These are phyloP conservation scores for Aspergillus bridgeri DNA, from an alignment of 495 filamentous ascomycete species.

Conservation along the genomic window DNA sequence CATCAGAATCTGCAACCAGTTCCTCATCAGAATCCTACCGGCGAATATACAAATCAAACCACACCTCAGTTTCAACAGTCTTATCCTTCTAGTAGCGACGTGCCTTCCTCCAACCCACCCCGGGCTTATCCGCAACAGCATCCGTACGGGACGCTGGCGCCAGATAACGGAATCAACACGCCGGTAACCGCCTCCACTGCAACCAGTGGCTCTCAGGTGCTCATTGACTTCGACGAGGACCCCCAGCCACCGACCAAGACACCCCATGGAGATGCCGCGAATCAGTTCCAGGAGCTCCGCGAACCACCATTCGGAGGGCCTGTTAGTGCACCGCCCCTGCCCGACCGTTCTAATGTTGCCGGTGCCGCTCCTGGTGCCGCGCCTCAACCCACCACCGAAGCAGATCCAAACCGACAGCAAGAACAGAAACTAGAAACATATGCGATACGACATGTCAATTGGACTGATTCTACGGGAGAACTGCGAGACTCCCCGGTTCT, in stretches of 20 bases:
- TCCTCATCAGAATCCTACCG: neutral
- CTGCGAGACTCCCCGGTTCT: conserved; percentile 70
- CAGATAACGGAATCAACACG: conserved; percentile 20
- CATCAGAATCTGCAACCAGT: conserved; percentile 3
- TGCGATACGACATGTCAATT: conserved; percentile 66
- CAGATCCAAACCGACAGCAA: conserved; percentile 35
- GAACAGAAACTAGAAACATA: conserved; percentile 61
- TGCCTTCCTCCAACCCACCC: neutral
- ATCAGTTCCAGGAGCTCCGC: neutral
- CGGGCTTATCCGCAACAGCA: conserved; percentile 9
- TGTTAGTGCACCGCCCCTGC: conserved; percentile 5
- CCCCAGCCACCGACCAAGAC: conserved; percentile 8
- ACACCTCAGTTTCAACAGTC: conserved; percentile 1
- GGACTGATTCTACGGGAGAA: conserved; percentile 44
- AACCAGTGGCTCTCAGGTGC: conserved; percentile 35
- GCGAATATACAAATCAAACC: neutral
- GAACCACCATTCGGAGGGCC: neutral
- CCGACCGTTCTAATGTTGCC: conserved; percentile 5
- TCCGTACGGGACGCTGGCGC: conserved; percentile 14
- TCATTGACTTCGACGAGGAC: conserved; percentile 35
- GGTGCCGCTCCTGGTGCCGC: neutral
- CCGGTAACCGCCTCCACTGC: conserved; percentile 26
- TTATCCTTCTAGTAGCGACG: conserved; percentile 2
- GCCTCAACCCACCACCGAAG: conserved; percentile 24
- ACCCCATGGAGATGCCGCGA: conserved; percentile 3